Percentiles rank a stretch among this genome's conserved stretches.
These are phyloP conservation scores for Aureobasidium sp. DNA, from an alignment of 2,329 filamentous ascomycete genomes.

Conservation along the genomic window DNA sequence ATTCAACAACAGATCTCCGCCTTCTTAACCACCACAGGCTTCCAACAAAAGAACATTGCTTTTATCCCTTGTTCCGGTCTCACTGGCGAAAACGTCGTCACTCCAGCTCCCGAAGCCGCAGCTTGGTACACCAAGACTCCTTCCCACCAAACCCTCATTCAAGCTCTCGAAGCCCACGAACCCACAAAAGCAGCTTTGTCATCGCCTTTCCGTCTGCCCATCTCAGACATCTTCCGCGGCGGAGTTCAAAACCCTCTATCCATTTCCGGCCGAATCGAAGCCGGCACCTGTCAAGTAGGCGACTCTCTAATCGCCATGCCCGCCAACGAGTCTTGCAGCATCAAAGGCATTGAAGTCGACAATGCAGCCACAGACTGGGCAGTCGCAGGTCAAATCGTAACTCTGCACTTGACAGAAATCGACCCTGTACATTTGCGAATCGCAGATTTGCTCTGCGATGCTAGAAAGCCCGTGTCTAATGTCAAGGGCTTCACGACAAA, in stretches of 20 bases:
- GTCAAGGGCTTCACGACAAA: conserved; percentile 72
- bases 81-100: conserved; percentile 76
- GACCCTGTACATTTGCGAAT: conserved; percentile 65
- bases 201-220: conserved; percentile 77
- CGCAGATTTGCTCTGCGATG: conserved; percentile 78
- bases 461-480: conserved; percentile 59
- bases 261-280: conserved; percentile 77
- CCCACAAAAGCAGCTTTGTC: conserved; percentile 59
- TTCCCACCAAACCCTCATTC: conserved; percentile 58
- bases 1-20: conserved; percentile 76
- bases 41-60: conserved; percentile 69
- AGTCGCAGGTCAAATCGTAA: conserved; percentile 83
- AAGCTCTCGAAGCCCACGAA: conserved; percentile 78
- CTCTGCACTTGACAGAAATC: conserved; percentile 76
- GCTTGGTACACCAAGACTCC: conserved; percentile 67
- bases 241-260: conserved; percentile 75
- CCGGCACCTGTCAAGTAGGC: conserved; percentile 76
- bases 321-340: conserved; percentile 68
- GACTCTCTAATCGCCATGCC: conserved; percentile 76
- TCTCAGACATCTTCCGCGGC: conserved; percentile 78
- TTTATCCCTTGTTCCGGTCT: conserved; percentile 90
- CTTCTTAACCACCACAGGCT: conserved; percentile 77
- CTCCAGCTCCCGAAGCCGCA: conserved; percentile 43
- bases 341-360: conserved; percentile 77
- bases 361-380: conserved; percentile 73